phyloP scores from a whole-genome alignment of 2,329 filamentous ascomycete genomes.

The Cladosporium halotolerans region DNA sequence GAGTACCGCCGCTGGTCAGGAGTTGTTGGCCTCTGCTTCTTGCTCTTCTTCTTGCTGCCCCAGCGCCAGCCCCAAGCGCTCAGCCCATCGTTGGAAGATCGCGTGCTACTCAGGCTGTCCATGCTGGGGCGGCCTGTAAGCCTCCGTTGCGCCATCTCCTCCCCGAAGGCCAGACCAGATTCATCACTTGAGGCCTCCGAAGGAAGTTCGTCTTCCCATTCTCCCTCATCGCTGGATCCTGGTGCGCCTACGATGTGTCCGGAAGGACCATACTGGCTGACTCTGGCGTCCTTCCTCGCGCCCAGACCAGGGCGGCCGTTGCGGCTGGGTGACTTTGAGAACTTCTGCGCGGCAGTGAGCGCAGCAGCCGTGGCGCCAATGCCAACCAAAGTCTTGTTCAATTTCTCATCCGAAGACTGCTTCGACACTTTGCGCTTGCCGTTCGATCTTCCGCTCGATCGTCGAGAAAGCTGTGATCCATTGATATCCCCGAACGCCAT shows the following conservation, averaged over 20 bases:
- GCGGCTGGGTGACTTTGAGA: constrained; percentile 18
- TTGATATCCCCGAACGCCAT: constrained; percentile 39
- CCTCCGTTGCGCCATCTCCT: constrained; percentile 29
- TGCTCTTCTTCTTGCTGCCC: constrained; percentile 45
- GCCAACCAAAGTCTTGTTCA: constrained; percentile 41
- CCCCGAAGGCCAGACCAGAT: constrained; percentile 57
- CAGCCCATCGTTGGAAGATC: constrained; percentile 41
- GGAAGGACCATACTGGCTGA: constrained; percentile 3
- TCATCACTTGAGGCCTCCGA: constrained; percentile 51
- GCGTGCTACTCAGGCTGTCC: constrained; percentile 46
- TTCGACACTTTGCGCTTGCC: constrained; percentile 23
- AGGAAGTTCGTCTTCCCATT: constrained; percentile 50
- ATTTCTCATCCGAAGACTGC: constrained; percentile 39
- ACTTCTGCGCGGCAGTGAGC: constrained; percentile 38
- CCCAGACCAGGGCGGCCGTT: constrained; percentile 23
- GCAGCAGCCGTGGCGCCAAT: constrained; percentile 45
- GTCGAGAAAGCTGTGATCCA: constrained; percentile 3
- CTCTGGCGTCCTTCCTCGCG: constrained; percentile 13
- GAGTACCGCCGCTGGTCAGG: constrained; percentile 13
- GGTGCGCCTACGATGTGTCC: constrained; percentile 10
- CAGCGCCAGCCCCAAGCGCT: constrained; percentile 56
- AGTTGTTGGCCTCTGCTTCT: constrained; percentile 21
- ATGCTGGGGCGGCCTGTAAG: constrained; percentile 39
- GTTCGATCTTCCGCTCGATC: constrained; percentile 15
- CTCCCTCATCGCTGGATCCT: constrained; percentile 43